phyloP scores from a whole-genome alignment of 805 yeast species.

The Sugiyamaella valdiviana region DNA sequence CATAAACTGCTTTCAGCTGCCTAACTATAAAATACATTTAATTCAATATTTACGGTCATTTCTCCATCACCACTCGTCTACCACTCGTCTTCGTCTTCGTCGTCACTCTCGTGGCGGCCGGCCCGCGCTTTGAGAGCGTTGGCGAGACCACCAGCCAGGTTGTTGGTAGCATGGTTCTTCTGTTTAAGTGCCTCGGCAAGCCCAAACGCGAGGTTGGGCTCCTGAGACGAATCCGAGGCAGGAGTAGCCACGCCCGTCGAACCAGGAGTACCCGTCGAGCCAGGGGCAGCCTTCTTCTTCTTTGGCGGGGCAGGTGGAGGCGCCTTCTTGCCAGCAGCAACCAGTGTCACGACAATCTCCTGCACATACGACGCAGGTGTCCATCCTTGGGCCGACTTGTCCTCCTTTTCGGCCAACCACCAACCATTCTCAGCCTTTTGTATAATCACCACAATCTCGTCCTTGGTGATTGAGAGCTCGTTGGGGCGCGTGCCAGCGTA shows the following conservation, averaged over 20 bases:
- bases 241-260: constrained; percentile 17
- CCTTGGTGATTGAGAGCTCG: constrained; percentile 70
- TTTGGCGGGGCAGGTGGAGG: constrained; percentile 25
- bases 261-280: constrained; percentile 19
- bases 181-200: constrained; percentile 64
- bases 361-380: constrained; percentile 89
- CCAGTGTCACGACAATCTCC: constrained; percentile 22
- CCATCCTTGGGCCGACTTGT: constrained; percentile 87
- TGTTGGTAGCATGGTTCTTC: constrained; percentile 53
- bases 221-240: constrained; percentile 13
- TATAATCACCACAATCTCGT: constrained; percentile 64
- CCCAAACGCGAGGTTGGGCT: constrained; percentile 42
- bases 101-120: constrained; percentile 59
- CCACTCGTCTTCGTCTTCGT: constrained; percentile 42
- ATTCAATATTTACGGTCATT: too few relatives aligned
- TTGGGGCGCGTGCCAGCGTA: constrained; percentile 85
- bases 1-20: not conserved
- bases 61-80: constrained; percentile 3
- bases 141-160: constrained; percentile 79
- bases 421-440: constrained; percentile 82
- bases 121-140: constrained; percentile 75
- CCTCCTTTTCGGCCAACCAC: constrained; percentile 80
- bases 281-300: constrained; percentile 19
- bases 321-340: constrained; percentile 23
- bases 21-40: not conserved